phyloP scores from a whole-genome alignment of 352 stramenopile genomes.

The Globisporangium cylindrosporum region DNA sequence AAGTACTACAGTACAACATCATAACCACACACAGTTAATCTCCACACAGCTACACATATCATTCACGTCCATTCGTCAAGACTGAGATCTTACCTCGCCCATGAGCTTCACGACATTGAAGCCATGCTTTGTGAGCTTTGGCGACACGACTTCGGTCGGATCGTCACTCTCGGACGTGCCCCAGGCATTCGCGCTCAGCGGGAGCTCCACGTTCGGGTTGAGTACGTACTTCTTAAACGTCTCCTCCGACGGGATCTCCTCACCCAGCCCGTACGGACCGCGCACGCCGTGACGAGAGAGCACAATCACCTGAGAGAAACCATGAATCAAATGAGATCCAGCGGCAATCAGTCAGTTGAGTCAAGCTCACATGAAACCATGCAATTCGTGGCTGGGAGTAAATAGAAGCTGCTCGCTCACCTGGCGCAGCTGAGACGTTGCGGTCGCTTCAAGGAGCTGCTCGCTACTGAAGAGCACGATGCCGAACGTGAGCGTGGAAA shows the following conservation, averaged over 20 bases:
- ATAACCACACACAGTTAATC: neutral
- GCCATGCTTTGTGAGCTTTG: conserved; percentile 80
- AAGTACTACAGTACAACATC: conserved; percentile 49
- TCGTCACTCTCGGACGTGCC: conserved; percentile 69
- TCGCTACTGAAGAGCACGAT: neutral
- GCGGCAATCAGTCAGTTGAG: neutral
- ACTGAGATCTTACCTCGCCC: conserved; percentile 36
- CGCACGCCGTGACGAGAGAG: conserved; percentile 70
- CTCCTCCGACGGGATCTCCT: conserved; percentile 40
- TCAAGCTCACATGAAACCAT: neutral
- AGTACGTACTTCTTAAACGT: conserved; percentile 58
- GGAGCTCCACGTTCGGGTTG: conserved; percentile 56
- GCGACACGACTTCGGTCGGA: conserved; percentile 55
- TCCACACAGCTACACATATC: neutral
- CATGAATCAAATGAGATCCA: neutral
- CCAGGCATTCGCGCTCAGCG: conserved; percentile 52
- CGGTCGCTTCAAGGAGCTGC: neutral
- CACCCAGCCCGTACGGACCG: conserved; percentile 67
- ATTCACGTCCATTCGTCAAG: neutral
- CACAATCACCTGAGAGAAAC: conserved; percentile 45
- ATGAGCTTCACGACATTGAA: conserved; percentile 59
- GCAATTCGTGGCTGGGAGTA: neutral
- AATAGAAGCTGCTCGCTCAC: conserved; percentile 5
- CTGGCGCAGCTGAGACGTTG: conserved; percentile 29
- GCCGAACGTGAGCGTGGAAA: neutral